Percentiles rank a stretch among this genome's conserved stretches.
phyloP scores from a whole-genome alignment of 2,329 filamentous ascomycete genomes.

The Fusarium tupiense region DNA sequence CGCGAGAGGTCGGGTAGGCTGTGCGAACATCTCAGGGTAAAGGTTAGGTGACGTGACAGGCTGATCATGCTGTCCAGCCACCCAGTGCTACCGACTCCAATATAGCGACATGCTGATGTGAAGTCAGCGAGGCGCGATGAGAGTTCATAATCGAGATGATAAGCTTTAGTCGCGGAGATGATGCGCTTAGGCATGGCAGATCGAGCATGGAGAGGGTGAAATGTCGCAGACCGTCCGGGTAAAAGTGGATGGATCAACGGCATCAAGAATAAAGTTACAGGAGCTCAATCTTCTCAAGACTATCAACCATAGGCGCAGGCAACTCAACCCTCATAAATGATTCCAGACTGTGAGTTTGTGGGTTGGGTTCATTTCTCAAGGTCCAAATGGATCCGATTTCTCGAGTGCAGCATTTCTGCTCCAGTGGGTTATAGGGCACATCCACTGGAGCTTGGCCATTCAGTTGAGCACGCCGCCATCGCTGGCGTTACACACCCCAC shows the following conservation, averaged over 20 bases:
- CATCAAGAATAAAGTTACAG: rapidly evolving
- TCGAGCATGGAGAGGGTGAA: rapidly evolving
- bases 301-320: rapidly evolving
- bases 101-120: too few species aligned
- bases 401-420: too few species aligned
- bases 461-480: too few species aligned
- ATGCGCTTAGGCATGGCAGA: background rate
- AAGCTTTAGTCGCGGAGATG: background rate
- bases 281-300: background rate
- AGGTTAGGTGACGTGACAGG: background rate
- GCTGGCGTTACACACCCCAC: too few species aligned
- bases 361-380: too few species aligned
- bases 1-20: too few species aligned
- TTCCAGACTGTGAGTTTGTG: too few species aligned
- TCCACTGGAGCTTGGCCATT: too few species aligned
- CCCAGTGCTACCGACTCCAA: too few species aligned
- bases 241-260: rapidly evolving
- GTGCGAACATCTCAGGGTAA: background rate
- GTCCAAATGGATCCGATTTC: too few species aligned
- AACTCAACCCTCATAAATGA: background rate
- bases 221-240: rapidly evolving
- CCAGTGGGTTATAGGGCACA: too few species aligned
- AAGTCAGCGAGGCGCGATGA: background rate
- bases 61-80: too few species aligned
- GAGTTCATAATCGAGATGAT: background rate